phyloP scores from a whole-genome alignment of 345 rosid species.

The Lepidium didymum region DNA sequence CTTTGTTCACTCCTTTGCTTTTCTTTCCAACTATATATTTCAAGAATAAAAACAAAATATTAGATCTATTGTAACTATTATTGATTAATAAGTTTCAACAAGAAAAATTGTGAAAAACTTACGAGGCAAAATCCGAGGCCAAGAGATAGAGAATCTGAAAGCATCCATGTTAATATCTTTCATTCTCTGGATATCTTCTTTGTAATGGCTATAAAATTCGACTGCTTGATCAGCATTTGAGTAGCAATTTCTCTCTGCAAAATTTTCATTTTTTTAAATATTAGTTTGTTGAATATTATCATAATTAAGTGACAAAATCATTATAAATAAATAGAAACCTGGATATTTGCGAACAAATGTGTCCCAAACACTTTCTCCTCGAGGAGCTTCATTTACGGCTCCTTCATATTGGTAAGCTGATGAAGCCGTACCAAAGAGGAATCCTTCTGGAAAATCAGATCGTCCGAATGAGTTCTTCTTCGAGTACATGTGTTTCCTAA shows the following conservation, averaged over 20 bases:
- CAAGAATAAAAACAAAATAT: background rate
- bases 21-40: constrained; percentile 30
- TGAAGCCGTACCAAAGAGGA: constrained; percentile 36
- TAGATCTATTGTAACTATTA: background rate
- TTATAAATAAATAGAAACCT: constrained; percentile 8
- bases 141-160: constrained; percentile 50
- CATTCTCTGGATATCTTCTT: constrained; percentile 37
- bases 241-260: constrained; percentile 31
- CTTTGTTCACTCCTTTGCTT: constrained; percentile 39
- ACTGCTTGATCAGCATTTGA: constrained; percentile 29
- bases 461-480: constrained; percentile 19
- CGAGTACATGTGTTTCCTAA: background rate
- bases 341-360: constrained; percentile 27
- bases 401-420: constrained; percentile 37
- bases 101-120: background rate
- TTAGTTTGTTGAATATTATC: background rate
- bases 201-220: constrained; percentile 32
- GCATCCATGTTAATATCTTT: constrained; percentile 38
- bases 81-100: background rate
- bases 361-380: constrained; percentile 37
- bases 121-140: constrained; percentile 50
- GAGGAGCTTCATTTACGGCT: constrained; percentile 21
- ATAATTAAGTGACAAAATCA: background rate
- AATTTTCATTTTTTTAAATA: background rate
- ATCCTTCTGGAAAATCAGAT: constrained; percentile 21